Base-by-base conservation (phyloP, 2,329 filamentous ascomycete genomes). In the Dactylonectria macrodidyma region DNA sequence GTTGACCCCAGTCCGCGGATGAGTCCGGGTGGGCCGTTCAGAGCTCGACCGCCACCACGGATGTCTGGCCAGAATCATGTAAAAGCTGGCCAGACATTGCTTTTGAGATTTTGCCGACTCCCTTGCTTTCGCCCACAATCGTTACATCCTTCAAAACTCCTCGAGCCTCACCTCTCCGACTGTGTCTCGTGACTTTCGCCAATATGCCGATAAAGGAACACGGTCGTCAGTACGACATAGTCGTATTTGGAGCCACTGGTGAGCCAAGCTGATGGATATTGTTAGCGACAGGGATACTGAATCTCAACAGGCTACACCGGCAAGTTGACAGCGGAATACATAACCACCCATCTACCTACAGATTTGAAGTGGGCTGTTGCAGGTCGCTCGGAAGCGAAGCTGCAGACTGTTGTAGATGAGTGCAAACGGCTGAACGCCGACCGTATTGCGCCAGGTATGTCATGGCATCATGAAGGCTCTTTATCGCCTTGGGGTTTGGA, bases 351-450 rank as follows among this genome's bases (percentile, higher is more conserved):
- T 71, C 84, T 94, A 1, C 92, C 95, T 0, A 93, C 92, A 19
- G 89, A 94, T 78, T 80, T 97, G 69, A 94, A 90, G 84, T 98
- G 95, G 95, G 95, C 94, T 14, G 85, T 98, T 62, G 93, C 94
- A 52, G 95, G 95, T 34, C 92, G 95, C 30, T 95, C 93, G n/a
- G 84, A 87, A 56, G 83, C 86, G 56, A 97, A 97, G 80, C 87
- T 98, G 5, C 87, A 92, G 72, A 82, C 83, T 47, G 81, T 98
- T 11, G 89, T 90, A 8, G 84, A 90, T 59, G 89, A 93, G 62
- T 87, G 95, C 78, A 90, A 90, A 74, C 78, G 82, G 64, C 76
- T 92, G 66, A 93, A 93, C 77, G 85, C 90, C 2, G 91, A 97
- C 79, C 91, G 95, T 60, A 77, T 84, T 41, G 87, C 89, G 60